A percentile compares a stretch with the other conserved stretches of the same genome.
Evolutionary conservation across 2,329 filamentous ascomycete genomes (phyloP).

Genomic region (Paracoccidioides lutzii): DNA sequence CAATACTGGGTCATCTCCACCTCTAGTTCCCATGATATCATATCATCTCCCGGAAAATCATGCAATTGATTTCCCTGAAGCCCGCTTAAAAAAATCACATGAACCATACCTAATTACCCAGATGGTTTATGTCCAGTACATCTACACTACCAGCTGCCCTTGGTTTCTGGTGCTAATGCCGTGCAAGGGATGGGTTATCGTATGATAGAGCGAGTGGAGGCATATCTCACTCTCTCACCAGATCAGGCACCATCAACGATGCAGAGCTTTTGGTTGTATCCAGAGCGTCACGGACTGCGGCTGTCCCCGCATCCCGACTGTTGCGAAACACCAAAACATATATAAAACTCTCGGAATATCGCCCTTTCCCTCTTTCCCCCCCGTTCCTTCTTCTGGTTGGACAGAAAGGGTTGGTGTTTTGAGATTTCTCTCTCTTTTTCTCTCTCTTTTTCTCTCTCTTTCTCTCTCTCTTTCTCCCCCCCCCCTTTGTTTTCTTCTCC

Average conservation of each 20-base stretch:
- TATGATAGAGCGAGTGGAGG: neutral
- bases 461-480: neutral
- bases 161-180: neutral
- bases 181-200: neutral
- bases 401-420: neutral
- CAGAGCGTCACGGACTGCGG: neutral
- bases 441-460: neutral
- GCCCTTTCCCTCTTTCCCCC: neutral
- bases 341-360: neutral
- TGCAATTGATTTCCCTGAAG: neutral
- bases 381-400: neutral
- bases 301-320: neutral
- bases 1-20: neutral
- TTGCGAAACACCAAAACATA: neutral
- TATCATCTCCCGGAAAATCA: neutral
- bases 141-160: neutral
- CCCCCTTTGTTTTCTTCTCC: neutral
- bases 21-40: neutral
- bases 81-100: neutral
- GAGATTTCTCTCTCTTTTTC: neutral
- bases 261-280: neutral
- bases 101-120: neutral
- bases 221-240: neutral
- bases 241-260: neutral
- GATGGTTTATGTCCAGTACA: neutral